Evolutionary conservation across 2,329 filamentous ascomycete genomes (phyloP), one percentile per base, ranked within the genome.

Genomic region (Chrysoporthe cubensis): DNA sequence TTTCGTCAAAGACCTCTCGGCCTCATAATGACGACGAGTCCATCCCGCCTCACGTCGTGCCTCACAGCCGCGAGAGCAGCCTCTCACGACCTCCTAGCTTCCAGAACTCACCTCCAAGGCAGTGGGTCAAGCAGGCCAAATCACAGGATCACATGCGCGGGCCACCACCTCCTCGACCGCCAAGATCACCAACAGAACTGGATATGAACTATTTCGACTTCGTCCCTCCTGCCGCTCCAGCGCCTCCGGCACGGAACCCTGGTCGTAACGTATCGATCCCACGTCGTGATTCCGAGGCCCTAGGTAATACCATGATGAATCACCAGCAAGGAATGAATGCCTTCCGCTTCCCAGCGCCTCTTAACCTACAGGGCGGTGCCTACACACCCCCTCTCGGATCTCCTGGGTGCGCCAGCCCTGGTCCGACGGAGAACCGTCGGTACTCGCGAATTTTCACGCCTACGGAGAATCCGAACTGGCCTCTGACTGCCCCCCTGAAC

Each of bases 171-270:
- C 82, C 83, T 46, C 83, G 84, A 21, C 84, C 85, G 50, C 83
- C 84, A 14, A 80, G 84, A 65, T 85, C 84, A 14, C 82, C 82
- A 14, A 77, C 78, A 37, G 77, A 80, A 46, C 69, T 69, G 62
- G 62, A 65, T 18, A 32, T 69, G 73, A 43, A 76, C 9, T 50
- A 58, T 77, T 69, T 71, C 21, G 59, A 70, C 48, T 54, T 77
- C 64, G 72, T 75, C 18, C 79, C 82, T 2, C 81, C 84, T 14
- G 21, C 37, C 40, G n/a, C 9, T n/a, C n/a, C 42, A 3, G 75
- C 82, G 14, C 81, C 83, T 3, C 87, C 85, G 5, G 83, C 84
- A 3, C 83, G 87, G 32, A 77, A 83, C 32, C 88, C 87, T 0
- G 89, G 87, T 71, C 84, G 87, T 9, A 18, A 26, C 14, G 77